These are phyloP conservation scores for Beauveria sp. DNA, from an alignment of 2,329 filamentous ascomycete genomes.

Conservation along the genomic window DNA sequence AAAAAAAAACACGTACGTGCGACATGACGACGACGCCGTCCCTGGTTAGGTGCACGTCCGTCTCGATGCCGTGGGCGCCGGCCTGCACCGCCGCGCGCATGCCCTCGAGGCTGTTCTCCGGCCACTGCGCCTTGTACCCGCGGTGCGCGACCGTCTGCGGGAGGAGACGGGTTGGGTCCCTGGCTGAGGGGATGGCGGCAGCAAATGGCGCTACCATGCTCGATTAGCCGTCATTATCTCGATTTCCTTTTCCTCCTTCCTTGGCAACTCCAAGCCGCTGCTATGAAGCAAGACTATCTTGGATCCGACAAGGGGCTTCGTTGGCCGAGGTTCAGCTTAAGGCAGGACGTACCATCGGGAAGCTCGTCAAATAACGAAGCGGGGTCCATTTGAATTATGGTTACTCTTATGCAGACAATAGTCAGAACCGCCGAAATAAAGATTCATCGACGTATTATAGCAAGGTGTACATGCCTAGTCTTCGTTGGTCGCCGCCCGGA, in stretches of 20 bases:
- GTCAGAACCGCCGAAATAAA: neutral
- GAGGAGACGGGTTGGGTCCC: slow-evolving; percentile 25
- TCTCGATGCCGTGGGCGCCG: slow-evolving; percentile 77
- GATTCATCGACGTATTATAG: neutral
- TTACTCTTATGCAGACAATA: neutral
- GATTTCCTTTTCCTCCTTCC: too few species aligned
- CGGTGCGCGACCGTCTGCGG: slow-evolving; percentile 73
- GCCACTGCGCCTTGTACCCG: slow-evolving; percentile 67
- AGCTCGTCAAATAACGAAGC: neutral
- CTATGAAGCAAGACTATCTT: neutral
- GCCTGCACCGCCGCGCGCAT: slow-evolving; percentile 66
- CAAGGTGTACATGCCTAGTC: neutral
- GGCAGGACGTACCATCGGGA: neutral
- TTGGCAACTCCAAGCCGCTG: neutral
- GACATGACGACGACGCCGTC: slow-evolving; percentile 81
- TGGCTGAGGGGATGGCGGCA: slow-evolving; percentile 22
- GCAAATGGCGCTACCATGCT: slow-evolving; percentile 24
- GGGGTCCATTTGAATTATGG: neutral
- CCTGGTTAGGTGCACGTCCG: slow-evolving; percentile 73
- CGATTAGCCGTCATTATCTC: neutral
- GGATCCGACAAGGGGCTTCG: neutral
- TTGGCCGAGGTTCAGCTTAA: neutral
- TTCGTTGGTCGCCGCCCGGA: neutral
- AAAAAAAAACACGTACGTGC: slow-evolving; percentile 47
- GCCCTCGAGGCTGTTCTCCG: slow-evolving; percentile 80